Evolutionary conservation across 1,284 basidiomycete genomes (phyloP).

Genomic region (Trichosporon sp.): DNA sequence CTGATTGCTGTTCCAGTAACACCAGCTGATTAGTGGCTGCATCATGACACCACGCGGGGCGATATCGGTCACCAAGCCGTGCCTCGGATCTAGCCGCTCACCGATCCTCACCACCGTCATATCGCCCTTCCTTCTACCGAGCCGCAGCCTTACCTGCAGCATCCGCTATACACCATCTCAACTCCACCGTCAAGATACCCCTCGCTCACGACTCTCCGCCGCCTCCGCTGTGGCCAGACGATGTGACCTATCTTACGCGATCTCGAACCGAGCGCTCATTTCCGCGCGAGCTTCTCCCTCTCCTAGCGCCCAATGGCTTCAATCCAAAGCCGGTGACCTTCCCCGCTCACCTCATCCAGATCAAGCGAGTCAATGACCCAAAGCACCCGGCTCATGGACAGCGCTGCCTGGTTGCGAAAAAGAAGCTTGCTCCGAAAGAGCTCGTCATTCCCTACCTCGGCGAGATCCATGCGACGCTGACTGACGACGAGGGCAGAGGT

Average conservation of each 20-base stretch:
- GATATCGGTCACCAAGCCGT: neutral
- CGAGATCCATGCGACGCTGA: conserved; percentile 53
- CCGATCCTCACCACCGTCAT: neutral
- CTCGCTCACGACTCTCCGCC: conserved; percentile 27
- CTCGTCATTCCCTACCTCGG: conserved; percentile 78
- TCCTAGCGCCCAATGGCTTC: conserved; percentile 20
- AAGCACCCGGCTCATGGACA: conserved; percentile 75
- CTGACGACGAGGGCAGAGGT: conserved; percentile 57
- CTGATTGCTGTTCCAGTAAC: neutral
- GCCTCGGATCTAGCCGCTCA: neutral
- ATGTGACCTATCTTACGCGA: conserved; percentile 38
- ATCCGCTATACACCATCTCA: no score
- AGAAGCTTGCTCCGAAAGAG: conserved; percentile 60
- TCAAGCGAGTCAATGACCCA: conserved; percentile 39
- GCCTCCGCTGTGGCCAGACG: conserved; percentile 42
- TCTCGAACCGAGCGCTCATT: conserved; percentile 38
- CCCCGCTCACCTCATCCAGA: conserved; percentile 28
- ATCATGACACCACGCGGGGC: neutral
- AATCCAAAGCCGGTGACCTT: conserved; percentile 24
- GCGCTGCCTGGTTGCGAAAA: conserved; percentile 69
- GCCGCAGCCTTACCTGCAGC: no score
- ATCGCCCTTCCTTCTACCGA: neutral
- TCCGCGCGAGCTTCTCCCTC: conserved; percentile 27
- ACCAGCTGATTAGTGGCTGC: neutral
- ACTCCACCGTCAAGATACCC: neutral